A percentile compares a stretch with the other conserved stretches of the same genome.
Evolutionary conservation across 768 basidiomycete species (phyloP).

Genomic region (Leucocoprinus leucothites): DNA sequence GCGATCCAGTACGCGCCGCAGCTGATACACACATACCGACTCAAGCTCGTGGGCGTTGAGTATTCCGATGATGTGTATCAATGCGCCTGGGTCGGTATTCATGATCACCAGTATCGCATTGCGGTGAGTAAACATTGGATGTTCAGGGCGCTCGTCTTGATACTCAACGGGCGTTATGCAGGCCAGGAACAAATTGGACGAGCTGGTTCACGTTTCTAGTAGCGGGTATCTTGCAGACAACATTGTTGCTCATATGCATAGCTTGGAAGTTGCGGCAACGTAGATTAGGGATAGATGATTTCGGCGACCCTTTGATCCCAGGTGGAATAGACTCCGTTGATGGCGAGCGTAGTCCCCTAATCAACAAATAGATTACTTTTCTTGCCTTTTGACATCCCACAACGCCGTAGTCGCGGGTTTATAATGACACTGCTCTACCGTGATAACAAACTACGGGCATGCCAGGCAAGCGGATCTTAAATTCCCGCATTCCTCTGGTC

Average conservation of each 20-base stretch:
- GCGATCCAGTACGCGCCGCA: constrained; percentile 88
- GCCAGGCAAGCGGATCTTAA: too few relatives aligned
- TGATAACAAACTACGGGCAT: too few relatives aligned
- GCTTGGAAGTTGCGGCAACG: constrained; percentile 80
- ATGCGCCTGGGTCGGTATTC: constrained; percentile 67
- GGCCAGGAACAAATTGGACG: constrained; percentile 87
- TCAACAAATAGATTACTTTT: too few relatives aligned
- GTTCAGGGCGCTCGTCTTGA: not conserved
- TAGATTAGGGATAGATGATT: constrained; percentile 80
- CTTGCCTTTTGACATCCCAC: too few relatives aligned
- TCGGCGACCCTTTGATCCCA: constrained; percentile 65
- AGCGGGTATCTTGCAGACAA: constrained; percentile 80
- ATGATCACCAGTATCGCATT: constrained; percentile 84
- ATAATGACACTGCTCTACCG: too few relatives aligned
- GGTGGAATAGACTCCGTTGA: too few relatives aligned
- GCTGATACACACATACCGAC: constrained; percentile 70
- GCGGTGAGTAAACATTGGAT: constrained; percentile 31
- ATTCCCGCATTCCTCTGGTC: too few relatives aligned
- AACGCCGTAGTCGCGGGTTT: too few relatives aligned
- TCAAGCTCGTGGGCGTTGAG: constrained; percentile 88
- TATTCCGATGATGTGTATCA: constrained; percentile 53
- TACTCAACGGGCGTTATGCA: constrained; percentile 16
- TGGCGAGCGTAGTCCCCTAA: too few relatives aligned
- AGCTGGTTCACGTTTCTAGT: constrained; percentile 83
- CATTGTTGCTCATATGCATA: constrained; percentile 81